Base-by-base conservation (phyloP, 495 filamentous ascomycete species). In the Glutinoglossum americanum region DNA sequence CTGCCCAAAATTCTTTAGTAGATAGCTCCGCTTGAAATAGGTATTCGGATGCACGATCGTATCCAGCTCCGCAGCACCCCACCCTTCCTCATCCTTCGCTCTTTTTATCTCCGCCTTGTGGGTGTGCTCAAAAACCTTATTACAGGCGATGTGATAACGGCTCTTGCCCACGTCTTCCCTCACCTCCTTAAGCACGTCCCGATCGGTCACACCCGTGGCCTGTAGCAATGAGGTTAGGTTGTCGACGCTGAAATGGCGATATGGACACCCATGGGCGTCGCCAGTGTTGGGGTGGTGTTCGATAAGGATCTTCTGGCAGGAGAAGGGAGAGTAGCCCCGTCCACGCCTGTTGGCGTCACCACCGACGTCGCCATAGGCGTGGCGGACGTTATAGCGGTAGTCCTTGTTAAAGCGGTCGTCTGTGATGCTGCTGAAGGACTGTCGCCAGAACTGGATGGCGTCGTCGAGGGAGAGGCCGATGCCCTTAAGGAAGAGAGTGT, bases 11-110 rank as follows among this genome's bases (percentile, higher is more conserved):
- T 88, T 81, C 76, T 86, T 94, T 51, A 97, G 69, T 62, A 93
- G 62, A 68, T 85, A 97, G 65, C 87, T 90, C 60, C 89, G 77
- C 74, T 92, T 90, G 69, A 97, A 97, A 69, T 96, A 99, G 57
- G 88, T 87, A 68, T 99, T 99, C 10, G 93, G 93, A 68, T 99
- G 93, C 21, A 94, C 83, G 62, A 99, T 96, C 1, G 89, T 97
- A 70, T 96, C 92, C 35, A 93, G 74, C 64, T 93, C 84, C 5
- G 78, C 74, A n/a, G 81, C 74, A 30, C 78, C 77, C 86, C 87
- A 89, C 33, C 80, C 72, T 8, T 80, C 80, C 37, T 80, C 76
- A 35, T 97, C 90, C 70, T 87, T 92, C 56, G 88, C 90, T 64
- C 80, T 81, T 70, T 86, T 88, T 58, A 99, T 79, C 66, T 96